Base-by-base conservation (phyloP, 2,329 filamentous ascomycete genomes). In the Orbilia blumenaviensis region DNA sequence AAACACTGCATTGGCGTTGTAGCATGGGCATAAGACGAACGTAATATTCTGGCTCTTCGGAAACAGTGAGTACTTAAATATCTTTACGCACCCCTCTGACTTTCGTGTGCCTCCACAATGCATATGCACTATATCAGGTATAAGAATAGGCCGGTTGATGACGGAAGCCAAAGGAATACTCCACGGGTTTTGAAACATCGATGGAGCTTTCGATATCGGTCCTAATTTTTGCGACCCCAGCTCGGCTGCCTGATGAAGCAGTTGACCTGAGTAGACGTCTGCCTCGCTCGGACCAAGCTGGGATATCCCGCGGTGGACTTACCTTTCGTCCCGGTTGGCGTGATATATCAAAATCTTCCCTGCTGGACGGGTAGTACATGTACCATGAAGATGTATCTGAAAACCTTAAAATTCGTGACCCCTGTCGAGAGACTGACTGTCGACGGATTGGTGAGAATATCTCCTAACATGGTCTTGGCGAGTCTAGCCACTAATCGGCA, bases 361-460 rank as follows among this genome's bases (percentile, higher is more conserved):
- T 44, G 56, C 23, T 44, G 12, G 41, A 44, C 21, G 44, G 18
- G 23, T 48, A 27, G 32, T 32, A 32, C 14, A 14, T 3, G 41
- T 21, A 52, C 29, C 50, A 54, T 14, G 29, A 36, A 36, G n/a
- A 54, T 54, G 50, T 36, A 54, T 18, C 42, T 44, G 42, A 16
- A 48, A 63, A 56, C 23, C 23, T 27, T 38, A 18, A 48, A 66
- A 18, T 21, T 44, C 23, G 62, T 29, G 36, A 56, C 23, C 63
- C 50, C 27, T 48, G 42, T 27, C 23, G 41, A 36, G 41, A 46
- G 21, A 6, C 38, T 34, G 7, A 27, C 27, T 46, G 38, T 3
- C 27, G 50, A 61, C 41, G 64, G 23, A 60, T 67, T 44, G 27
- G 50, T 50, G 23, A 60, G 52, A 60, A 67, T 23, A 48, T 16